These are phyloP conservation scores for Clonostachys rhizophaga DNA, from an alignment of 2,329 filamentous ascomycete species.

Conservation along the genomic window DNA sequence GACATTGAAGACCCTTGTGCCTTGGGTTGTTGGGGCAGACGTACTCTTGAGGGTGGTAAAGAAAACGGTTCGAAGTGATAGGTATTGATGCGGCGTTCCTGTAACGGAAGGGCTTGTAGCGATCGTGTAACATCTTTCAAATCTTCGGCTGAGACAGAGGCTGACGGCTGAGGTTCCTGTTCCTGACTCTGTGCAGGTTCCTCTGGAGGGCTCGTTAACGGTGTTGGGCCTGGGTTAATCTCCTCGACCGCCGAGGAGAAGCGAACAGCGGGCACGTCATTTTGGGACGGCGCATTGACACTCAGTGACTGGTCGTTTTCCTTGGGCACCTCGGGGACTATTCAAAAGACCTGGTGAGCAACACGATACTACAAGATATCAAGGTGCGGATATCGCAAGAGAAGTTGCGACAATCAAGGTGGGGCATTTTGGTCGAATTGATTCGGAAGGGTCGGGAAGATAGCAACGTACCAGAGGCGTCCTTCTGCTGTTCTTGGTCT, in stretches of 20 bases:
- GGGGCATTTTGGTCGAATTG: neutral
- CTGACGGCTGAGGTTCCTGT: constrained; percentile 17
- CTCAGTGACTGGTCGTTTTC: no score
- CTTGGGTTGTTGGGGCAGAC: constrained; percentile 22
- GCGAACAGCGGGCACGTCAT: constrained; percentile 50
- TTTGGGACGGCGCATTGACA: neutral
- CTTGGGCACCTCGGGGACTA: no score
- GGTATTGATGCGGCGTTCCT: constrained; percentile 78
- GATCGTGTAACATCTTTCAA: constrained; percentile 68
- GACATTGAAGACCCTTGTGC: no score
- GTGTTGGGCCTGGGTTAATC: constrained; percentile 37
- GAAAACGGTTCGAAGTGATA: constrained; percentile 91
- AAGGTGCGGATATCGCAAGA: no score
- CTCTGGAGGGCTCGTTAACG: neutral
- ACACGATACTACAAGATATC: no score
- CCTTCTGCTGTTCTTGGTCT: neutral
- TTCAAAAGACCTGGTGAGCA: no score
- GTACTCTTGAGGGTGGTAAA: constrained; percentile 76
- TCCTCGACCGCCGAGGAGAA: constrained; percentile 70
- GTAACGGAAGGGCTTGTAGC: constrained; percentile 69
- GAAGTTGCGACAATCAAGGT: neutral
- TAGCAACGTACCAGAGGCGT: neutral
- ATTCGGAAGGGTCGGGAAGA: neutral
- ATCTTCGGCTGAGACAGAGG: constrained; percentile 52
- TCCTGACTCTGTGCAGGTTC: constrained; percentile 9